Evolutionary conservation across 306 rosid species (phyloP).

Genomic region (Prunus armeniaca): DNA sequence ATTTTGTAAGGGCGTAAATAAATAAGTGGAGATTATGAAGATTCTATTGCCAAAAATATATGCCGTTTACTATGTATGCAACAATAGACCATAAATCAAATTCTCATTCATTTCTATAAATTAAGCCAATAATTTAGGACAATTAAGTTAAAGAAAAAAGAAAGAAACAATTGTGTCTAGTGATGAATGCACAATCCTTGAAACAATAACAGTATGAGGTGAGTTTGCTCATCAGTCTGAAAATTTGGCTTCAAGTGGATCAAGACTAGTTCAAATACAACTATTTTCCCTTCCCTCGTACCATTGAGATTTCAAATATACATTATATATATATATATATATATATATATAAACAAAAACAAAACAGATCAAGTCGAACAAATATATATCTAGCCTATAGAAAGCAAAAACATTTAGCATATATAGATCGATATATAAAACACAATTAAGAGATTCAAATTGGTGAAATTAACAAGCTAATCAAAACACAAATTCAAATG

Average conservation of each 20-base stretch:
- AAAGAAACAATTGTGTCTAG: neutral
- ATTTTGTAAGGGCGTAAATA: neutral
- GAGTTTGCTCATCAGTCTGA: neutral
- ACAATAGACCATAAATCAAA: neutral
- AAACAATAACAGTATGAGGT: neutral
- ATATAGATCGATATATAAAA: no score
- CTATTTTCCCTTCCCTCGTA: no score
- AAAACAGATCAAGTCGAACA: neutral
- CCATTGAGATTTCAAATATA: no score
- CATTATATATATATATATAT: no score
- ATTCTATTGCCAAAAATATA: neutral
- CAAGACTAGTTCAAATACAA: no score
- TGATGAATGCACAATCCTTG: neutral
- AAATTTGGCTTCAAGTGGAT: neutral
- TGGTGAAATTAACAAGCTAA: neutral
- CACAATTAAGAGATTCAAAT: neutral
- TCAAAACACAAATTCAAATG: no score
- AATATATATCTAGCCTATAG: neutral
- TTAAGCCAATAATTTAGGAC: neutral
- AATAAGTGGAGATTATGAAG: neutral
- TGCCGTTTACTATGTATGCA: neutral
- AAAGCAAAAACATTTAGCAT: neutral
- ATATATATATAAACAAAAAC: no score
- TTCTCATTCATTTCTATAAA: neutral
- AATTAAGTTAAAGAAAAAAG: neutral